phyloP scores from a whole-genome alignment of 352 stramenopile species.

The Globisporangium paddicum region DNA sequence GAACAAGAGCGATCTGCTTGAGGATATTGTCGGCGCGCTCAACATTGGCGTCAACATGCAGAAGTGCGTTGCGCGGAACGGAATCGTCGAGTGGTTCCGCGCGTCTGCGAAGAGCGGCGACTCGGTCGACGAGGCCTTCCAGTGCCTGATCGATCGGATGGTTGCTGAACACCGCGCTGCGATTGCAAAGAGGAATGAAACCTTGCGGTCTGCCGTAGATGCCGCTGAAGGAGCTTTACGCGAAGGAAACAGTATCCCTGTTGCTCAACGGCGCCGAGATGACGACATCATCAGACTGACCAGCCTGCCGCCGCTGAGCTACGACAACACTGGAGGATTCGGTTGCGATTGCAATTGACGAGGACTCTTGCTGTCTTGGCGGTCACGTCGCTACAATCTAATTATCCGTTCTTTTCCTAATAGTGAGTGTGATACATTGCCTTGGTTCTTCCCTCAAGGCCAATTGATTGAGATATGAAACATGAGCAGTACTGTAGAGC shows the following conservation, averaged over 20 bases:
- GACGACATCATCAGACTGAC: slow-evolving; percentile 45
- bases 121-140: slow-evolving; percentile 52
- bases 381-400: not conserved
- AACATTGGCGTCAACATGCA: slow-evolving; percentile 82
- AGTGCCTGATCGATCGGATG: slow-evolving; percentile 59
- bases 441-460: no score
- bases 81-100: slow-evolving; percentile 78
- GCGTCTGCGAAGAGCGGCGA: slow-evolving; percentile 71
- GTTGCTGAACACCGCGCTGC: slow-evolving; percentile 34
- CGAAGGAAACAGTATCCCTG: not conserved
- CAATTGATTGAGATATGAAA: not conserved
- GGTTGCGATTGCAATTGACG: slow-evolving; percentile 44
- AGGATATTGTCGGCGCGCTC: slow-evolving; percentile 58
- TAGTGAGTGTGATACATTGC: no score
- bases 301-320: slow-evolving; percentile 17
- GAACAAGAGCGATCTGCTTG: slow-evolving; percentile 85
- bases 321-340: slow-evolving; percentile 15
- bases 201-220: not conserved
- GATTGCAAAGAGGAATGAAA: slow-evolving; percentile 12
- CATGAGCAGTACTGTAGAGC: not conserved
- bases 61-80: slow-evolving; percentile 69
- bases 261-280: slow-evolving; percentile 1
- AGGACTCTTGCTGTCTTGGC: not conserved
- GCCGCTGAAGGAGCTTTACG: not conserved
- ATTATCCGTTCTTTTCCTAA: not conserved